Conservation (phyloP, 371 early-diverging fungal genomes). For the Mortierella sp. region DNA sequence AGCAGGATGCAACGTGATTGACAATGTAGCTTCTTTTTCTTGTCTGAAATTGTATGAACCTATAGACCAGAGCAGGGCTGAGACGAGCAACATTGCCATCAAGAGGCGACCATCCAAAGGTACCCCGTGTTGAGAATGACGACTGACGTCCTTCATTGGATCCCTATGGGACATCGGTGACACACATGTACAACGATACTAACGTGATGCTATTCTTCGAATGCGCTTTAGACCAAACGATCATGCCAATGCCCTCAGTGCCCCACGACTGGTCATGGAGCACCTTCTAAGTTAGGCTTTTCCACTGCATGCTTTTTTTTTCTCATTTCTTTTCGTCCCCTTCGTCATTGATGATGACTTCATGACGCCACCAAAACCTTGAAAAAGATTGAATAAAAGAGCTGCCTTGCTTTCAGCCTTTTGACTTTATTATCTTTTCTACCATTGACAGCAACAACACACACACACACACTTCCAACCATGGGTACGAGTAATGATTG, state of each 20-base stretch:
- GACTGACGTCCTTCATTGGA: background rate
- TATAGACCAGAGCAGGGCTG: slow-evolving; percentile 14
- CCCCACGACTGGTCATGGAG: slow-evolving; percentile 59
- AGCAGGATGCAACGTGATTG: background rate
- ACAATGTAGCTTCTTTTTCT: background rate
- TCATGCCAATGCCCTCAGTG: slow-evolving; percentile 54
- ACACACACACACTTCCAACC: background rate
- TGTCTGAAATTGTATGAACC: slow-evolving; percentile 17
- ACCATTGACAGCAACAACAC: background rate
- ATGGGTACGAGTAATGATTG: slow-evolving; percentile 11
- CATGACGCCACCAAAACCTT: slow-evolving; percentile 3
- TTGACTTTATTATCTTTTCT: background rate
- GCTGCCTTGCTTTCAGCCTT: background rate
- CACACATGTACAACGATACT: background rate
- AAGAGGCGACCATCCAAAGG: slow-evolving; percentile 39
- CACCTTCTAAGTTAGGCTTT: slow-evolving; percentile 28
- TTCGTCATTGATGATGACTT: slow-evolving; percentile 8
- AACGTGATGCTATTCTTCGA: background rate
- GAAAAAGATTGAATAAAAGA: background rate
- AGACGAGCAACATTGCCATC: slow-evolving; percentile 48
- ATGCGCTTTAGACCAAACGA: slow-evolving; percentile 34
- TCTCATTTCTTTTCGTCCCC: no score
- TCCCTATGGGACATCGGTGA: background rate
- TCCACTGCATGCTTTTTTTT: background rate
- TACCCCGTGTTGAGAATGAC: slow-evolving; percentile 3